Evolutionary conservation across 495 filamentous ascomycete species (phyloP).

Genomic region (Podospora conica): DNA sequence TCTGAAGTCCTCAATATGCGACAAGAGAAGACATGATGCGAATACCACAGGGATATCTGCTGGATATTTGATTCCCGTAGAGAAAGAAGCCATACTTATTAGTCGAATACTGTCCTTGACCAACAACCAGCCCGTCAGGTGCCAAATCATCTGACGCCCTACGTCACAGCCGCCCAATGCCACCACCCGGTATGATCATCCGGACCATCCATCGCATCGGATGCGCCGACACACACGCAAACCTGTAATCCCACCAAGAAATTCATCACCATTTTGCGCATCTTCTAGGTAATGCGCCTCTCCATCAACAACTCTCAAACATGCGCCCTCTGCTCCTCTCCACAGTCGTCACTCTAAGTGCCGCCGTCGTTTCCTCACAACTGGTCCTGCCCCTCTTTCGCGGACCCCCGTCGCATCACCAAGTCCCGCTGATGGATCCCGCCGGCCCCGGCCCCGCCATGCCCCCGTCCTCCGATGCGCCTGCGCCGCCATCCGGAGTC

Average conservation of each 20-base stretch:
- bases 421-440: conserved; percentile 34
- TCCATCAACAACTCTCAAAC: neutral
- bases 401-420: conserved; percentile 12
- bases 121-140: neutral
- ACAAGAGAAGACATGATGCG: neutral
- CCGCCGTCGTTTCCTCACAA: conserved; percentile 20
- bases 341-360: conserved; percentile 16
- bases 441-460: conserved; percentile 31
- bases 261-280: neutral
- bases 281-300: neutral
- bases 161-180: neutral
- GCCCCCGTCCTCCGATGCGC: conserved; percentile 25
- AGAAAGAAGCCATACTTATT: neutral
- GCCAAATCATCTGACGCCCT: neutral
- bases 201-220: neutral
- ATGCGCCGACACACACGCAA: neutral
- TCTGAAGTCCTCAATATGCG: neutral
- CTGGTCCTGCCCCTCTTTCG: conserved; percentile 23
- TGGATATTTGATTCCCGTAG: neutral
- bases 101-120: no score
- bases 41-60: neutral
- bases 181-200: neutral
- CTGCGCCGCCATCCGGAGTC: conserved; percentile 36
- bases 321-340: conserved; percentile 18
- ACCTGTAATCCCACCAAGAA: neutral